These are phyloP conservation scores for Gaertneriomyces semiglobifer DNA, from an alignment of 192 early-diverging fungal species.

Conservation along the genomic window DNA sequence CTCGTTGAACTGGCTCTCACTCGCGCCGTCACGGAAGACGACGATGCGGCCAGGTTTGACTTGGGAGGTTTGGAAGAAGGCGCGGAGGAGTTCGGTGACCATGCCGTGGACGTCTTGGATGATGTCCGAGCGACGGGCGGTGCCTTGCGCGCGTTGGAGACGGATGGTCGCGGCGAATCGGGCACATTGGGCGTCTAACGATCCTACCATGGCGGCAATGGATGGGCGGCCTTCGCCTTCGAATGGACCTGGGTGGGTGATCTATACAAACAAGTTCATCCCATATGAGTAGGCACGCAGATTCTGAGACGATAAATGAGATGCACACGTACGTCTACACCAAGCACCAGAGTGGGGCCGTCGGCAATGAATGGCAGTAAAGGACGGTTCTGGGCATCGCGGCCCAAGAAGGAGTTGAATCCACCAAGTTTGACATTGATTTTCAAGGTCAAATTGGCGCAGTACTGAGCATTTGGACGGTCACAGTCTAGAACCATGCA, in stretches of 20 bases:
- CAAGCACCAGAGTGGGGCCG: conserved; percentile 68
- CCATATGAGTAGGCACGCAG: neutral
- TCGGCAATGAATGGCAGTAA: conserved; percentile 27
- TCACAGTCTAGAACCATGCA: neutral
- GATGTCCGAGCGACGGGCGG: conserved; percentile 50
- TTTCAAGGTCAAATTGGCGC: conserved; percentile 82
- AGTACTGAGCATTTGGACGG: conserved; percentile 64
- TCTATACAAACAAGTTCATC: neutral
- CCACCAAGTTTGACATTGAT: conserved; percentile 70
- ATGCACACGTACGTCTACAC: conserved; percentile 65
- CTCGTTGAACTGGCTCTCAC: conserved; percentile 51
- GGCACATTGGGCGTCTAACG: conserved; percentile 21
- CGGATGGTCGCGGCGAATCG: conserved; percentile 41
- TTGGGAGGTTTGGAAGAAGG: conserved; percentile 31
- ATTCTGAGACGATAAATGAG: neutral
- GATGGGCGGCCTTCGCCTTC: conserved; percentile 46
- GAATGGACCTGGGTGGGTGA: conserved; percentile 69
- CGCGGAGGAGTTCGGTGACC: conserved; percentile 33
- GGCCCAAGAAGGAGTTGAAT: conserved; percentile 31
- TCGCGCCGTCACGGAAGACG: conserved; percentile 67
- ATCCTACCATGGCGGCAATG: conserved; percentile 45
- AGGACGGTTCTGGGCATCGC: neutral
- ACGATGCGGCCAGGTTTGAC: conserved; percentile 44
- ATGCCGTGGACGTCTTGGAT: conserved; percentile 45
- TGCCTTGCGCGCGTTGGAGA: conserved; percentile 39